phyloP scores from a whole-genome alignment of 768 basidiomycete species.

The Suillus cothurnatus region DNA sequence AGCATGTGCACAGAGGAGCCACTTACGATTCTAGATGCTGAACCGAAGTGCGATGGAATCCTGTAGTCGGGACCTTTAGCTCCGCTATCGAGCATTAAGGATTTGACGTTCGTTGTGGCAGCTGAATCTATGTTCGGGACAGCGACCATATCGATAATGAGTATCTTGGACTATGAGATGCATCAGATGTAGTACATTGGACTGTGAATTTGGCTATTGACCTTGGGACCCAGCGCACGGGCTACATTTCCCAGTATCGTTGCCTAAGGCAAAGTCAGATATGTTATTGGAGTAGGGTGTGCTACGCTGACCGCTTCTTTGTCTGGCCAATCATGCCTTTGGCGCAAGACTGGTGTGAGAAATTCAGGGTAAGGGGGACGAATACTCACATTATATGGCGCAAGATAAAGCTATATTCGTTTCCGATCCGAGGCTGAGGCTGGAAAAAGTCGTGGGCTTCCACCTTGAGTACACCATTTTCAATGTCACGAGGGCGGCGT shows the following conservation, averaged over 20 bases:
- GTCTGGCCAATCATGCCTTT: conserved; percentile 20
- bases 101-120: background rate
- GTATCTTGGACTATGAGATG: conserved; percentile 4
- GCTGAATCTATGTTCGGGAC: background rate
- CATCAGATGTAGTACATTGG: background rate
- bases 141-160: background rate
- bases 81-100: background rate
- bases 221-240: background rate
- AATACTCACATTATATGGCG: conserved; percentile 8
- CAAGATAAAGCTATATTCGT: conserved; percentile 7
- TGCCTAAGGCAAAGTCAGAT: background rate
- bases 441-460: conserved; percentile 43
- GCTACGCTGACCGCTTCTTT: background rate
- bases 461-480: conserved; percentile 35
- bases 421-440: conserved; percentile 27
- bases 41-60: conserved; percentile 1
- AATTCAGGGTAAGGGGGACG: background rate
- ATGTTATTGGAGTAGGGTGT: background rate
- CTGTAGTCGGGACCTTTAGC: background rate
- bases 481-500: conserved; percentile 37
- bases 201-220: background rate
- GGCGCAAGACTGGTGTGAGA: background rate
- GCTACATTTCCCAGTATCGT: background rate
- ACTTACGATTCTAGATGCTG: background rate
- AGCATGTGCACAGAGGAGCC: background rate